A percentile compares a stretch with the other conserved stretches of the same genome.
Evolutionary conservation across 768 basidiomycete genomes (phyloP).

Genomic region (Suillus bovinus): DNA sequence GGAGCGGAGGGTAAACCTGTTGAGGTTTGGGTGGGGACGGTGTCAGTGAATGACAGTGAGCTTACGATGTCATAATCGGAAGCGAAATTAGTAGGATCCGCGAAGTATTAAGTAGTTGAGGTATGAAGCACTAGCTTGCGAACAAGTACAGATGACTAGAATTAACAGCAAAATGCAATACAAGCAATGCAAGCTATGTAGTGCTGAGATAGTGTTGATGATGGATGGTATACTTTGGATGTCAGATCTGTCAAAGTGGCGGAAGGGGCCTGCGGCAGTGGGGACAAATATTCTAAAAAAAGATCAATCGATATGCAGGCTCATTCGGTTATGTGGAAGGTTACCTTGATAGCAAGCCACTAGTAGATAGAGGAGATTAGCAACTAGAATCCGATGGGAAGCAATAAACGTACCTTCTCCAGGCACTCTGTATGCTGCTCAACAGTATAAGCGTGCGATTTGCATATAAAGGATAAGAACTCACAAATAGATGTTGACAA

Average conservation of each 20-base stretch:
- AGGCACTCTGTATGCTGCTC: constrained; percentile 82
- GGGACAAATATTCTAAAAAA: constrained; percentile 81
- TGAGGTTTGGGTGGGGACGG: constrained; percentile 66
- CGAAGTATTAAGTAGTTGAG: not conserved
- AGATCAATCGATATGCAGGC: not conserved
- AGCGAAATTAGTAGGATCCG: not conserved
- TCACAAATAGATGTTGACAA: constrained; percentile 85
- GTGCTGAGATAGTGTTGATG: not conserved
- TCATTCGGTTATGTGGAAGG: constrained; percentile 3
- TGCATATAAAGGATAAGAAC: constrained; percentile 25
- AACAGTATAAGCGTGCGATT: not conserved
- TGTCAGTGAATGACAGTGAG: not conserved
- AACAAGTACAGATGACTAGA: not conserved
- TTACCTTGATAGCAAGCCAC: constrained; percentile 79
- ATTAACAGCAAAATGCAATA: not conserved
- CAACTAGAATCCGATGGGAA: constrained; percentile 9
- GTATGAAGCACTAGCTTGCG: not conserved
- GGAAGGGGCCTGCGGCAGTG: constrained; percentile 84
- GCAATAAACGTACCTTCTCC: constrained; percentile 55
- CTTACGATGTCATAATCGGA: not conserved
- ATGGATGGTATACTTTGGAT: not conserved
- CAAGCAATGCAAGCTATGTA: not conserved
- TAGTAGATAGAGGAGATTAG: constrained; percentile 23
- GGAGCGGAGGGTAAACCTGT: constrained; percentile 68
- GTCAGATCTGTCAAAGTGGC: constrained; percentile 51